Evolutionary conservation across 2,329 filamentous ascomycete genomes (phyloP), one percentile per base, ranked within the genome.

Genomic region (Diaporthe sp.): DNA sequence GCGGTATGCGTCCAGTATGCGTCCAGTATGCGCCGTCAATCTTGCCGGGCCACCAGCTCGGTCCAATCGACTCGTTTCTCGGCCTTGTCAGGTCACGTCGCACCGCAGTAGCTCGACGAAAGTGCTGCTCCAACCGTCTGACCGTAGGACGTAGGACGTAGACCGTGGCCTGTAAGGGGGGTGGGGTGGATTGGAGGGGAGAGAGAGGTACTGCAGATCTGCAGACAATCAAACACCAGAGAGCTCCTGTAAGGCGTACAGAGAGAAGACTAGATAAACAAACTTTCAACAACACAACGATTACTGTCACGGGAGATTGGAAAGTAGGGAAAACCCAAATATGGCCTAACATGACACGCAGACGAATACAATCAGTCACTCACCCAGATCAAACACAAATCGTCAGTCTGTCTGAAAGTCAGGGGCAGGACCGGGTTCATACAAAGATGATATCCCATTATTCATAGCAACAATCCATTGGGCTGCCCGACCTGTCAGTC

Each of bases 101-200:
- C 65, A 69, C 65, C 65, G 65, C 65, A 69, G 49, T 69, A 69
- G 65, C 65, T 69, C 65, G 65, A 55, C 28, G 15, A 69, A 69
- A 39, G 34, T 53, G 65, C 65, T 68, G 46, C 65, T 51, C 46
- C 65, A 67, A 39, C 22, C 13, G 46, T 65, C 44, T 51, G 19
- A 37, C 37, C 10, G 55, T 31, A 34, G 53, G 44, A 19, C 10
- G n/a, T 28, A 12, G 59, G 44, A 39, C 8, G 59, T 31, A 13
- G 59, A 62, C 59, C 15, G 59, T 31, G 31, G 25, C 42, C 61
- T 34, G 39, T 31, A 31, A 55, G 37, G 25, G 49, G 65, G 49
- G n/a, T 22, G 65, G 49, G 49, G 65, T 39, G 65, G 65, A 8
- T 42, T 42, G 49, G 49, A 55, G n/a, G 15, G 65, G 42, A 15